Base-by-base conservation (phyloP, 2,329 filamentous ascomycete genomes). In the Xylariales sp. region DNA sequence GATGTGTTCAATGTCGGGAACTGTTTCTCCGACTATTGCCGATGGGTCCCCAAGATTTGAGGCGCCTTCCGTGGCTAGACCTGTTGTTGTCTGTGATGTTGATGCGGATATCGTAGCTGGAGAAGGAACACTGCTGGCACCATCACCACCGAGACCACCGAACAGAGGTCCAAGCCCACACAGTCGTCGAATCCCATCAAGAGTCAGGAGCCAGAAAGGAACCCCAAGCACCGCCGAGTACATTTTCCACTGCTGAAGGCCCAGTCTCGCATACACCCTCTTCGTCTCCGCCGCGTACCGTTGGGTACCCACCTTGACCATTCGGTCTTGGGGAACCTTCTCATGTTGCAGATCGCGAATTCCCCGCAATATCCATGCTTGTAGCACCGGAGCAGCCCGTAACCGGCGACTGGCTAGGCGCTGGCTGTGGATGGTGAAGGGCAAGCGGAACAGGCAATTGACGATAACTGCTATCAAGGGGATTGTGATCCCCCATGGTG, bases 401-500 rank as follows among this genome's bases (percentile, higher is more conserved):
- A 41, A 33, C 5, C 61, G 62, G 11, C 55, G 56, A n/a, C 56
- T 53, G 9, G 48, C 35, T 9, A 66, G 48, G 4, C 31, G 46
- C 9, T 57, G 59, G 4, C 55, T 44, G 52, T 76, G 70, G 42
- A 66, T 48, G 25, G 61, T 63, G 5, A 72, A 59, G 5, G 76
- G 76, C 4, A 76, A 54, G 11, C 75, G 65, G 44, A 71, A 51
- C 35, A 65, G 43, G 28, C 68, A 51, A 55, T 65, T 71, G 51
- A 77, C 57, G 33, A 60, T 55, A 2, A 77, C 46, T 5, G 73
- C 72, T 11, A 74, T 59, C n/a, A 74, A 60, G 4, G 76, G 74
- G 34, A 80, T 74, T 20, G 68, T 64, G 22, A 77, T 48, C 49
- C 64, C 77, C 76, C 76, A 80, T 2, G 75, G 74, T 2, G 71